Percentiles rank a stretch among this genome's conserved stretches.
Conservation (phyloP, 495 filamentous ascomycete species). For the Pyronema domesticum region DNA sequence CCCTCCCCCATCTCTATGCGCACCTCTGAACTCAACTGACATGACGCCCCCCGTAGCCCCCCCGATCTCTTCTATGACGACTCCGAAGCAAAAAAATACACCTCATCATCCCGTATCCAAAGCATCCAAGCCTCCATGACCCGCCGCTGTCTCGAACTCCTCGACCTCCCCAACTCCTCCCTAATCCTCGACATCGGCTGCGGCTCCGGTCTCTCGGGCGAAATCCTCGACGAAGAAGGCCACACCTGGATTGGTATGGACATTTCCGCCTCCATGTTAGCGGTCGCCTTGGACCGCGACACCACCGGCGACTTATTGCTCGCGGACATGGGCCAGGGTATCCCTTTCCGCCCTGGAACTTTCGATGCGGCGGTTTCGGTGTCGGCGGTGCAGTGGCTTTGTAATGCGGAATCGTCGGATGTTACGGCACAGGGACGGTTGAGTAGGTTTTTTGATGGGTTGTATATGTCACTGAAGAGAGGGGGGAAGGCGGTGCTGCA, state of each 20-base stretch:
- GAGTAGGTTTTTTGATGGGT: slow-evolving; percentile 72
- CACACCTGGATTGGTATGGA: slow-evolving; percentile 95
- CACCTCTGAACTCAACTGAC: no score
- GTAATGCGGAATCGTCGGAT: slow-evolving; percentile 78
- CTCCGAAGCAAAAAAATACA: slow-evolving; percentile 84
- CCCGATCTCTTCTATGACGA: slow-evolving; percentile 97
- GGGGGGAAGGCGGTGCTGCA: slow-evolving; percentile 88
- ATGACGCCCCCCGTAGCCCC: slow-evolving; percentile 35
- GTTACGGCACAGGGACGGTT: slow-evolving; percentile 60
- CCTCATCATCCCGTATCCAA: slow-evolving; percentile 87
- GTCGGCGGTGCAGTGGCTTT: slow-evolving; percentile 90
- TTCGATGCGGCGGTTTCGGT: slow-evolving; percentile 95
- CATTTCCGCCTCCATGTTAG: slow-evolving; percentile 81
- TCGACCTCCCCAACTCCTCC: slow-evolving; percentile 61
- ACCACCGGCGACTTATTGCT: slow-evolving; percentile 83
- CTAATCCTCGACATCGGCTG: slow-evolving; percentile 90
- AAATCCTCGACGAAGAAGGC: slow-evolving; percentile 42
- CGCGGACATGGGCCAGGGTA: slow-evolving; percentile 84
- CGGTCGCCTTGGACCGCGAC: slow-evolving; percentile 75
- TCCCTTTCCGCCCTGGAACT: slow-evolving; percentile 78
- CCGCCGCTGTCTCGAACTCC: slow-evolving; percentile 72
- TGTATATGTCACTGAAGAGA: slow-evolving; percentile 66
- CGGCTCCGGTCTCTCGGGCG: slow-evolving; percentile 84
- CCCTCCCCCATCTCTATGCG: no score
- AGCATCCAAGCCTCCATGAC: slow-evolving; percentile 93